Base-by-base conservation (phyloP, 306 rosid species). In the Quercus rubra region DNA sequence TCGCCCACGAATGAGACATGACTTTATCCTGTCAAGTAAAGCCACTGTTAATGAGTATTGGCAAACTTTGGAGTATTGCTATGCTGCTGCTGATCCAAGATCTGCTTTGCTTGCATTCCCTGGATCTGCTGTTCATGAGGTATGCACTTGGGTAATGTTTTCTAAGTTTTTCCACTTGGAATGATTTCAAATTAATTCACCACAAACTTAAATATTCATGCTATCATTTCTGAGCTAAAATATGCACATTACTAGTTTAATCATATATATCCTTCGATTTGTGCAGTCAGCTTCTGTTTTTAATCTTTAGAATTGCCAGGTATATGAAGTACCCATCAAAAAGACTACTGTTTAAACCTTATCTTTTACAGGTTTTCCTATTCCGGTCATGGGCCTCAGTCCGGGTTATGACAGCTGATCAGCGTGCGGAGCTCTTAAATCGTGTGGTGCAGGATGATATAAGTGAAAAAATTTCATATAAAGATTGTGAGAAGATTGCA, bases 1-100 rank as follows among this genome's bases (percentile, higher is more conserved):
- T 77, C 93, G 98, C 83, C 99, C 98, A 84, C 85, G 99, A 85
- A 82, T 95, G 86, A 92, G 99, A 77, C 99, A 95, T 84, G 99
- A 95, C 86, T 95, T 95, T 89, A 73, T 80, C 81, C 83, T 95
- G 79, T 90, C 90, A 25, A 91, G 75, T 83, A 90, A 85, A 89
- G 90, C 84, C 64, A 98, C 94, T 76, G 93, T 95, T 77, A 85
- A 91, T 75, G 92, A 95, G 85, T 95, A 95, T 88, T 93, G 98
- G 99, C 90, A 80, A 82, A 95, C 96, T 56, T 86, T 95, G 67
- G 98, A 95, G 83, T 90, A 89, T 76, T 88, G 97, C 79, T 95
- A 90, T 83, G 96, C 93, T 73, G 91, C 96, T 85, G 94, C 97
- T 69, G 89, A 95, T 86, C 83, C 80, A 55, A 83, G 85, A 81